A percentile compares a stretch with the other conserved stretches of the same genome.
Evolutionary conservation across 371 early-diverging fungal species (phyloP).

Genomic region (Haplosporangium sp.): DNA sequence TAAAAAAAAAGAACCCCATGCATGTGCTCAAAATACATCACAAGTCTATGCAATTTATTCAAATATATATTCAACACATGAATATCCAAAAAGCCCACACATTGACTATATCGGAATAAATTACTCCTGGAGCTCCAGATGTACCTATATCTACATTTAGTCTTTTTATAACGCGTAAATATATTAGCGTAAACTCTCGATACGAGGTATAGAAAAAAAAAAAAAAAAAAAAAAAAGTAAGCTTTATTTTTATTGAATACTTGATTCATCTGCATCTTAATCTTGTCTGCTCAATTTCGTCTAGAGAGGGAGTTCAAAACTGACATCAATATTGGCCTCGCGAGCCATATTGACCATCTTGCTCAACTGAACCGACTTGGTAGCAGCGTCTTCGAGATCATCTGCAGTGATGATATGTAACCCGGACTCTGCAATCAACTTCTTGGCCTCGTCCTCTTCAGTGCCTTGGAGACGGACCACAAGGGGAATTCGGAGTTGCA

Average conservation of each 20-base stretch:
- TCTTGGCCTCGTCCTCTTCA: slow-evolving; percentile 87
- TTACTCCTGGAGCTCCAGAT: too few species aligned
- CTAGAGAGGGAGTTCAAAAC: slow-evolving; percentile 66
- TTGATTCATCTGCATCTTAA: neutral
- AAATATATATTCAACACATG: too few species aligned
- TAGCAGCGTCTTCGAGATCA: slow-evolving; percentile 95
- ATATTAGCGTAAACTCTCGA: too few species aligned
- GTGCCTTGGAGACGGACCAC: slow-evolving; percentile 97
- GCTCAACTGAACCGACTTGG: slow-evolving; percentile 92
- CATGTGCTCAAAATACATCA: too few species aligned
- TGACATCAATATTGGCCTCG: slow-evolving; percentile 75
- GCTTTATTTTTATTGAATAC: neutral
- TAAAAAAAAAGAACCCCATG: too few species aligned
- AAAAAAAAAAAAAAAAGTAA: neutral
- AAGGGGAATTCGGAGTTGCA: slow-evolving; percentile 92
- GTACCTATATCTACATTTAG: too few species aligned
- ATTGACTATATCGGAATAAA: too few species aligned
- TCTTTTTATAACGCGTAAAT: too few species aligned
- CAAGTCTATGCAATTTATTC: too few species aligned
- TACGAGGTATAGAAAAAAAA: too few species aligned
- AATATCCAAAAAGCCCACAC: too few species aligned
- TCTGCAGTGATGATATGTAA: slow-evolving; percentile 94
- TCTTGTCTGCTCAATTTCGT: neutral
- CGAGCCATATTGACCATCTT: slow-evolving; percentile 85
- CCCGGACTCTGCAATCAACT: slow-evolving; percentile 90